These are phyloP conservation scores for Diaporthe helianthi DNA, from an alignment of 2,329 filamentous ascomycete genomes.

Conservation along the genomic window DNA sequence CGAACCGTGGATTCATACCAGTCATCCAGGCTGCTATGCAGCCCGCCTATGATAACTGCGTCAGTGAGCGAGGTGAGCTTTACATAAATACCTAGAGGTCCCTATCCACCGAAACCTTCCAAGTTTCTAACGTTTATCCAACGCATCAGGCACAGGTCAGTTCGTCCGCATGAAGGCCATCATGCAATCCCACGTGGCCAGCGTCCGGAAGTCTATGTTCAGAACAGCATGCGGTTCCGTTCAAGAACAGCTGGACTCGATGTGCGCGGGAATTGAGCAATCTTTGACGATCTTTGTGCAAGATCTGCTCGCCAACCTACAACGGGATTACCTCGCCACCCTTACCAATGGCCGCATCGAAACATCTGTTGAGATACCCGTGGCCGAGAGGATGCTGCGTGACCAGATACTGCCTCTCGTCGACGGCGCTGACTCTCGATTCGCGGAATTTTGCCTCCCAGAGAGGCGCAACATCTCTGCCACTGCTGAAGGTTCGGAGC, in stretches of 20 bases:
- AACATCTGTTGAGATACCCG: no score
- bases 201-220: conserved; percentile 56
- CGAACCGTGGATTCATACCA: conserved; percentile 61
- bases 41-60: conserved; percentile 53
- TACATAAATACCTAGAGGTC: no score
- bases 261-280: conserved; percentile 38
- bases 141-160: conserved; percentile 47
- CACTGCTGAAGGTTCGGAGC: neutral
- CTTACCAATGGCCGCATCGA: neutral
- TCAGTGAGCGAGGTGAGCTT: conserved; percentile 48
- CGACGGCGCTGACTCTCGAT: neutral
- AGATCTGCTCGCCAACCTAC: neutral
- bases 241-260: conserved; percentile 46
- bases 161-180: conserved; percentile 59
- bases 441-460: neutral
- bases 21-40: conserved; percentile 54
- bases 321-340: conserved; percentile 4
- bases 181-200: conserved; percentile 55
- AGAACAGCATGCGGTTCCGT: conserved; percentile 50
- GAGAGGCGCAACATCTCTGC: neutral
- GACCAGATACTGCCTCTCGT: neutral
- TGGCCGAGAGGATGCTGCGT: neutral
- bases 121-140: no score
- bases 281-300: neutral
- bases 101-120: no score